Evolutionary conservation across 805 yeast species (phyloP), one percentile per base, ranked within the genome.

Genomic region (Barnettozyma wickerhamii): DNA sequence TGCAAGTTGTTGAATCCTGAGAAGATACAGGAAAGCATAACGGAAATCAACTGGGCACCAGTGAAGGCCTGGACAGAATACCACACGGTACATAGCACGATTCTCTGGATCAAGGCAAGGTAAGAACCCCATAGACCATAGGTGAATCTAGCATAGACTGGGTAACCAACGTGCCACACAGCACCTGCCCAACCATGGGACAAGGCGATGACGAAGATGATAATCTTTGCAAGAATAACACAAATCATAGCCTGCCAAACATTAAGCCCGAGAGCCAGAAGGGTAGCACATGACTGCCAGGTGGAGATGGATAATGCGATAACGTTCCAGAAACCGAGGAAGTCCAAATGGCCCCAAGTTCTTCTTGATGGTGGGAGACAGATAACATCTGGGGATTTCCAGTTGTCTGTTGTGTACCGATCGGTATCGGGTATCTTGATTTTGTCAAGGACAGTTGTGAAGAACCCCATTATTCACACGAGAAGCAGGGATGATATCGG

Each of bases 91-190:
- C 72, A 65, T 32, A 74, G 56, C 21, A 71, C 60, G 30, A 66
- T 62, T 52, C 80, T 59, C 42, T 68, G 66, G 10, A 64, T 42
- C 26, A 75, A 59, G n/a, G 71, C 73, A 20, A 73, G 40, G 33
- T 55, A 61, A 5, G 72, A 63, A 3, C 78, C 77, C 43, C 62
- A 55, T 28, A 71, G 59, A 9, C 81, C 80, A 58, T 69, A 74
- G 0, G 69, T 57, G 35, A 65, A 62, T 37, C 79, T 55, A 19
- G 65, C 59, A 38, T 62, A 62, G 10, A 74, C 63, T 3, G 79
- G 67, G 47, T 63, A 75, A 1, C 79, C 77, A 31, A 75, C 62
- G 51, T 72, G 78, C 55, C 66, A 74, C 18, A 64, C 62, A 7
- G 70, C 65, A 26, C 80, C 79, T 13, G 66, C 69, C 53, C 67